phyloP scores from a whole-genome alignment of 257 asterid genomes.

The Nyctanthes arbortristis region DNA sequence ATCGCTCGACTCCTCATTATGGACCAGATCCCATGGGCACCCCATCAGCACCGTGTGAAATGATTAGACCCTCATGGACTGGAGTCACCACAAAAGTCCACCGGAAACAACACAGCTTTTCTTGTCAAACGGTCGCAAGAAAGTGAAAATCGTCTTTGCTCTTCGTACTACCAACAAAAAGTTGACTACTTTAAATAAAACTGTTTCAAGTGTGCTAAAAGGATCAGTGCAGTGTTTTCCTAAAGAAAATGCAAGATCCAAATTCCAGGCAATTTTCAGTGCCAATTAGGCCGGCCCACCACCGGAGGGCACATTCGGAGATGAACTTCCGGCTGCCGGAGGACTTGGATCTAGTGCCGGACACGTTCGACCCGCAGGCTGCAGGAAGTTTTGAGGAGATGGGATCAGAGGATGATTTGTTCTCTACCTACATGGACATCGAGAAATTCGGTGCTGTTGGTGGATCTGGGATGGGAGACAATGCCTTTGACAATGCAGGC shows the following conservation, averaged over 20 bases:
- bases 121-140: not conserved
- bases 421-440: slow-evolving; percentile 63
- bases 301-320: slow-evolving; percentile 56
- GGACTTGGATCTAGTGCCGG: slow-evolving; percentile 39
- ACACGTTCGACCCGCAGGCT: slow-evolving; percentile 38
- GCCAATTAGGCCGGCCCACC: slow-evolving; percentile 31
- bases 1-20: not conserved
- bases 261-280: not conserved
- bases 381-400: slow-evolving; percentile 59
- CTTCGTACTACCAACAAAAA: not conserved
- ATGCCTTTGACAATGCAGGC: slow-evolving; percentile 29
- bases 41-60: not conserved
- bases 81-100: not conserved
- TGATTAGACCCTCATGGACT: not conserved
- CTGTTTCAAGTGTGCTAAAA: not conserved
- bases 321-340: slow-evolving; percentile 52
- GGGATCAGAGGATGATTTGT: slow-evolving; percentile 67
- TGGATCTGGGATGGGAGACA: slow-evolving; percentile 34
- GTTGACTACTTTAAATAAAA: not conserved
- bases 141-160: not conserved
- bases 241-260: not conserved
- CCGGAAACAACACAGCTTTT: not conserved
- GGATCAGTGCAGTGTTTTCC: not conserved
- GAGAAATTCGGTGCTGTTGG: slow-evolving; percentile 48
- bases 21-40: not conserved